A percentile compares a stretch with the other conserved stretches of the same genome.
Conservation (phyloP, 208 protist genomes). For the Herpetomonas tarakana region DNA sequence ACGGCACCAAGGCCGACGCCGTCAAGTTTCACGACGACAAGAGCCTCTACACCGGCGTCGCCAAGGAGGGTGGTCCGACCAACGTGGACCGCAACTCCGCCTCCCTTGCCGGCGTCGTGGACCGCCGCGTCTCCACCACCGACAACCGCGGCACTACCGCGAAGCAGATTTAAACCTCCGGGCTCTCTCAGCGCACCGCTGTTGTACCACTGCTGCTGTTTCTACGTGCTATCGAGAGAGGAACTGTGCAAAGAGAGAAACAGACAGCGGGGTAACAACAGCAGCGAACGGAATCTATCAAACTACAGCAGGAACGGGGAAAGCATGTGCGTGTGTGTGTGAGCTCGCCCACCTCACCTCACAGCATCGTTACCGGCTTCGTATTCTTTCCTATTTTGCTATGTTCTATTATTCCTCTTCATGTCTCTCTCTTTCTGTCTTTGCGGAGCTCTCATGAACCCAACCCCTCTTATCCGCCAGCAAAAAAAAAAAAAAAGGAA, state of each 20-base stretch:
- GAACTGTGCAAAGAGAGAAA: too few relatives aligned
- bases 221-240: neutral
- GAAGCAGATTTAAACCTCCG: conserved; percentile 52
- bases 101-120: conserved; percentile 80
- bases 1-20: conserved; percentile 77
- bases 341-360: too few relatives aligned
- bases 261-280: too few relatives aligned
- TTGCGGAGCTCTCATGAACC: neutral
- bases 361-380: too few relatives aligned
- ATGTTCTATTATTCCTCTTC: neutral
- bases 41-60: conserved; percentile 86
- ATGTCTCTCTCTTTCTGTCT: neutral
- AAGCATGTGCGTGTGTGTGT: too few relatives aligned
- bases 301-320: too few relatives aligned
- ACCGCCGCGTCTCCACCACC: conserved; percentile 65
- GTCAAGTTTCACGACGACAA: conserved; percentile 92
- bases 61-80: conserved; percentile 85
- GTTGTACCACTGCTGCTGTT: neutral
- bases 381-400: neutral
- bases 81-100: conserved; percentile 88
- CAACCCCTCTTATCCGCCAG: neutral
- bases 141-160: conserved; percentile 77
- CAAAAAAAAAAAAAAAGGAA: conserved; percentile 18
- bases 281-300: too few relatives aligned
- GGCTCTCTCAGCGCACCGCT: neutral